Base-by-base conservation (phyloP, 495 filamentous ascomycete genomes). In the Neurospora sublineolata region DNA sequence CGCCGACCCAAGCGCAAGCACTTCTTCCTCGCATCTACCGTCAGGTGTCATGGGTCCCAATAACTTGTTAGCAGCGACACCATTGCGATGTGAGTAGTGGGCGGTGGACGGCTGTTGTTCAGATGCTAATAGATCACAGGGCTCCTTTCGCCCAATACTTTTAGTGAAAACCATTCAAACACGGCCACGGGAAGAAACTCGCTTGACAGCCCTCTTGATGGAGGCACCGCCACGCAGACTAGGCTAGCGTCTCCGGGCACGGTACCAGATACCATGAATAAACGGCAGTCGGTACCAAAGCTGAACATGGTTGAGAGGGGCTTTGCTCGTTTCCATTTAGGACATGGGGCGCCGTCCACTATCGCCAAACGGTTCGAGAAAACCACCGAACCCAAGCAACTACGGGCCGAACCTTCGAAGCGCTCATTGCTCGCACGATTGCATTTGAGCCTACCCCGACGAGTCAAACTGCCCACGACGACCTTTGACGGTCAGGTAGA, bases 281-380 rank as follows among this genome's bases (percentile, higher is more conserved):
- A 78, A 74, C 68, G 77, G 73, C 68, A 72, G 46, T 71, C 76
- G 68, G 79, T 76, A 52, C 73, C 72, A 23, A 75, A 77, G 41
- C 69, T 78, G 2, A 76, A 75, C 18, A 77, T 73, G 7, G 68
- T 80, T 33, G 75, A 79, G 67, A 80, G 79, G 73, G 73, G 79
- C 36, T 81, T 82, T 37, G 74, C 75, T 16, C 75, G 76, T 16
- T 75, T 74, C 42, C 76, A 78, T 20, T 70, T 73, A 14, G 80
- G 77, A 10, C 74, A 76, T 16, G 76, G 80, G 37, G 76, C 72
- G 16, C 73, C 74, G 30, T 69, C 71, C 11, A 76, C 76, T 36
- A 71, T 80, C 16, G 72, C 70, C 58, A 79, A 78, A 69, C 80
- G 76, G 41, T 81, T 81, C 69, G 76, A 81, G 39, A 75, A 80